Evolutionary conservation across 2,329 filamentous ascomycete species (phyloP).

Genomic region (Nothophoma quercina): DNA sequence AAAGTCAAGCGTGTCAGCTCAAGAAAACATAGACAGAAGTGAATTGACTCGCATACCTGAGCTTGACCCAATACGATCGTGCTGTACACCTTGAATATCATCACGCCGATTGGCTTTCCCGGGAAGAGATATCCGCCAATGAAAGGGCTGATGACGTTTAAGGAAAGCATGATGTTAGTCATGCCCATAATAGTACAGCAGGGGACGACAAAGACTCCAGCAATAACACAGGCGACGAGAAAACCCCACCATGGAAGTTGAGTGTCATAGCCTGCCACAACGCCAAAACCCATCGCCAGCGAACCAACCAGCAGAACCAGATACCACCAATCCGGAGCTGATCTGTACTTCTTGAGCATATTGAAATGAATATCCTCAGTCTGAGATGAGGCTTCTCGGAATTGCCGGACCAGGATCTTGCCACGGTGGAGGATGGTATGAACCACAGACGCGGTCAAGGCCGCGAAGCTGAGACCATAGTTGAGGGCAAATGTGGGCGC

Average conservation of each 20-base stretch:
- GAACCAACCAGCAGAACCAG: conserved; percentile 57
- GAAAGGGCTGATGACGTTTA: conserved; percentile 64
- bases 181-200: conserved; percentile 59
- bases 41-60: conserved; percentile 6
- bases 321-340: conserved; percentile 68
- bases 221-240: conserved; percentile 69
- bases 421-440: conserved; percentile 68
- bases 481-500: conserved; percentile 8
- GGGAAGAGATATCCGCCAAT: conserved; percentile 77
- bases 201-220: conserved; percentile 54
- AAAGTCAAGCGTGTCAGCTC: background rate
- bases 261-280: conserved; percentile 64
- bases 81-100: conserved; percentile 51
- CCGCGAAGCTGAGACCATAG: conserved; percentile 76
- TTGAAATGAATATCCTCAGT: conserved; percentile 60
- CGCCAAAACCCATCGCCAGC: conserved; percentile 48
- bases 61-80: conserved; percentile 33
- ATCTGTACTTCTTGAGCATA: conserved; percentile 63
- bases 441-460: conserved; percentile 74
- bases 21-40: conserved; percentile 12
- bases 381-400: conserved; percentile 55
- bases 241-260: conserved; percentile 78
- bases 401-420: conserved; percentile 66
- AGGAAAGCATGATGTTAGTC: conserved; percentile 69
- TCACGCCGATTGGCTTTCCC: conserved; percentile 74